phyloP scores from a whole-genome alignment of 192 early-diverging fungal genomes.

The Coemansia sp. region DNA sequence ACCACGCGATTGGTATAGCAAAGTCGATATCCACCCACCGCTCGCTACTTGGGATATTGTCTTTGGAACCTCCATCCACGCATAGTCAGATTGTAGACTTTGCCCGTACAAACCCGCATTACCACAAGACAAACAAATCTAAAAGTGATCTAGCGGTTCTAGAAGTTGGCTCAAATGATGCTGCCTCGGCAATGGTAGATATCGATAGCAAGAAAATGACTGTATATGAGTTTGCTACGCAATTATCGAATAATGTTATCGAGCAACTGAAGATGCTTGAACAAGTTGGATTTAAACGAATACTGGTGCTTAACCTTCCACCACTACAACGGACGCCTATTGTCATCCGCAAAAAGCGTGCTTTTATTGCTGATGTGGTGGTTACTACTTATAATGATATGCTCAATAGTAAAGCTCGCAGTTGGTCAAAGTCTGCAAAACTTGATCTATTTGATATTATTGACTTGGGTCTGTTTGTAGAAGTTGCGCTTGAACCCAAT shows the following conservation, averaged over 20 bases:
- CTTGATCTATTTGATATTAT: constrained; percentile 23
- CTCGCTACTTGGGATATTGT: constrained; percentile 12
- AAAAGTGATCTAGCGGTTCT: constrained; percentile 23
- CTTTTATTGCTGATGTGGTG: constrained; percentile 6
- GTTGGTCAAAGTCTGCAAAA: constrained; percentile 9
- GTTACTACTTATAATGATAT: constrained; percentile 29
- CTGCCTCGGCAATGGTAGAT: constrained; percentile 19
- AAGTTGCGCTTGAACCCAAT: constrained; percentile 7
- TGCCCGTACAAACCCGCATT: constrained; percentile 1
- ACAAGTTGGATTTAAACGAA: constrained; percentile 23
- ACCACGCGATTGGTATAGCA: constrained; percentile 31
- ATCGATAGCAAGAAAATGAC: constrained; percentile 9
- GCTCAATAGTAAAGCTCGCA: constrained; percentile 10
- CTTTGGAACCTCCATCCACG: constrained; percentile 27
- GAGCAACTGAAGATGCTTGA: constrained; percentile 23
- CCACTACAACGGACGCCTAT: constrained; percentile 32
- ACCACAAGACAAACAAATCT: neutral
- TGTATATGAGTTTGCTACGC: constrained; percentile 22
- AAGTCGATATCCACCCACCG: constrained; percentile 13
- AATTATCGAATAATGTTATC: constrained; percentile 24
- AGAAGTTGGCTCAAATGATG: constrained; percentile 39
- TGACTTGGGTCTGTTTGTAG: constrained; percentile 21
- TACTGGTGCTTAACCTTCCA: constrained; percentile 32
- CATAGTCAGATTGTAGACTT: constrained; percentile 27
- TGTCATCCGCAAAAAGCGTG: constrained; percentile 17